Conservation (phyloP, 176 grass and related monocot species). For the Zoysia pacifica region DNA sequence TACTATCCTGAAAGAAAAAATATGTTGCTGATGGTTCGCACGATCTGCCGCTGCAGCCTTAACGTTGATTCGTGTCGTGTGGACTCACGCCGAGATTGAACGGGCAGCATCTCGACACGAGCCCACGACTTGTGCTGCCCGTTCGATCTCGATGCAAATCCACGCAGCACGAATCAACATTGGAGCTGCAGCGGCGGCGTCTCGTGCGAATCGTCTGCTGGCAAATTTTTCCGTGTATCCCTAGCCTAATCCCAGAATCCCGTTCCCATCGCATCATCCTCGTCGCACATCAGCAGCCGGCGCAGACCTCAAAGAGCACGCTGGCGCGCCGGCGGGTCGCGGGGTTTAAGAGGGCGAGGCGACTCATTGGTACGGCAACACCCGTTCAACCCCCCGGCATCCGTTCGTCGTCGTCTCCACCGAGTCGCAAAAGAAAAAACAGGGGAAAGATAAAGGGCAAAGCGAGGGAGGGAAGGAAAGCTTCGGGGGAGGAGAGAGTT, state of each 20-base stretch:
- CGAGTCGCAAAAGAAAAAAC: constrained; percentile 31
- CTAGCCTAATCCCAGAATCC: not conserved
- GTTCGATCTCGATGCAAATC: too few species aligned
- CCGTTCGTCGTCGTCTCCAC: constrained; percentile 34
- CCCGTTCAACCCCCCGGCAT: not conserved
- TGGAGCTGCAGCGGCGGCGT: too few species aligned
- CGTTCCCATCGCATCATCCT: not conserved
- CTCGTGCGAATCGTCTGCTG: too few species aligned
- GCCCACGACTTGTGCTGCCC: too few species aligned
- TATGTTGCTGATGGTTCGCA: too few species aligned
- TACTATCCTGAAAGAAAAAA: too few species aligned
- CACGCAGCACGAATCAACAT: too few species aligned
- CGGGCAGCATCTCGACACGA: too few species aligned
- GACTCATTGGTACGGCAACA: not conserved
- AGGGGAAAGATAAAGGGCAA: not conserved
- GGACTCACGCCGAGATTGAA: too few species aligned
- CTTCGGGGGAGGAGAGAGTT: not conserved
- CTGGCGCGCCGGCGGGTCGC: constrained; percentile 2
- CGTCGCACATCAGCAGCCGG: not conserved
- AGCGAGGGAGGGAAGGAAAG: constrained; percentile 26
- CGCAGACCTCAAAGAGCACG: constrained; percentile 28
- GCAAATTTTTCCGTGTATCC: not conserved
- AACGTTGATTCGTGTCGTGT: too few species aligned
- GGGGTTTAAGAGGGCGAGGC: constrained; percentile 50
- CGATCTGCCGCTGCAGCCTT: too few species aligned